Percentiles rank a stretch among this genome's conserved stretches.
These are phyloP conservation scores for Hyaloperonospora brassicae DNA, from an alignment of 352 stramenopile genomes.

Conservation along the genomic window DNA sequence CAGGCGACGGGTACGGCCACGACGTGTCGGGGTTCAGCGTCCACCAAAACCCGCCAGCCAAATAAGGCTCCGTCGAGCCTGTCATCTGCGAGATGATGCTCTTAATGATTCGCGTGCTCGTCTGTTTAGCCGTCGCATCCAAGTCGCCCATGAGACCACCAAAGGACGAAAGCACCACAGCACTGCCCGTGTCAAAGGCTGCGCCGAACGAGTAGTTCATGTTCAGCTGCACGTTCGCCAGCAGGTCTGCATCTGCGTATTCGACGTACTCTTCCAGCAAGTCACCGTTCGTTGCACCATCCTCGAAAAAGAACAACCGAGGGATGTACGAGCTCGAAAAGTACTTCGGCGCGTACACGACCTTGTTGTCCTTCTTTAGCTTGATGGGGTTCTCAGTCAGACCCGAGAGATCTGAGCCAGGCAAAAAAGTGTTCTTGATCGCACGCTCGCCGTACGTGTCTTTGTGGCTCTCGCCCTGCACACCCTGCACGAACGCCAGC, in stretches of 20 bases:
- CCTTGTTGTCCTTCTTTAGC: constrained; percentile 52
- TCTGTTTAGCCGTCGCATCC: constrained; percentile 50
- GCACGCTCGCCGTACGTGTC: constrained; percentile 44
- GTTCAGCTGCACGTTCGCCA: constrained; percentile 55
- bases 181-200: constrained; percentile 46
- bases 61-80: constrained; percentile 29
- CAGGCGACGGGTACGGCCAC: constrained; percentile 70
- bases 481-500: constrained; percentile 67
- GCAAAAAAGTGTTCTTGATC: constrained; percentile 62
- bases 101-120: constrained; percentile 63
- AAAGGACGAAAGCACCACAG: constrained; percentile 76
- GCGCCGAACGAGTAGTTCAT: constrained; percentile 81
- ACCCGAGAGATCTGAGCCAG: constrained; percentile 56
- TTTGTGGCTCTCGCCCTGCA: constrained; percentile 64
- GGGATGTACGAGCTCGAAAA: constrained; percentile 58
- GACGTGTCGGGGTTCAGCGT: constrained; percentile 70
- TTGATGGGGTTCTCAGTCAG: constrained; percentile 44
- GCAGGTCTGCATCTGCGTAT: constrained; percentile 39
- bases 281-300: constrained; percentile 36
- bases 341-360: constrained; percentile 80
- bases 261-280: constrained; percentile 61
- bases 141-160: constrained; percentile 57
- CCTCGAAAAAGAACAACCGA: constrained; percentile 61
- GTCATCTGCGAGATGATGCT: constrained; percentile 60
- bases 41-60: constrained; percentile 77